Conservation (phyloP, 2,329 filamentous ascomycete genomes). For the Ceratocystis ficicola region DNA sequence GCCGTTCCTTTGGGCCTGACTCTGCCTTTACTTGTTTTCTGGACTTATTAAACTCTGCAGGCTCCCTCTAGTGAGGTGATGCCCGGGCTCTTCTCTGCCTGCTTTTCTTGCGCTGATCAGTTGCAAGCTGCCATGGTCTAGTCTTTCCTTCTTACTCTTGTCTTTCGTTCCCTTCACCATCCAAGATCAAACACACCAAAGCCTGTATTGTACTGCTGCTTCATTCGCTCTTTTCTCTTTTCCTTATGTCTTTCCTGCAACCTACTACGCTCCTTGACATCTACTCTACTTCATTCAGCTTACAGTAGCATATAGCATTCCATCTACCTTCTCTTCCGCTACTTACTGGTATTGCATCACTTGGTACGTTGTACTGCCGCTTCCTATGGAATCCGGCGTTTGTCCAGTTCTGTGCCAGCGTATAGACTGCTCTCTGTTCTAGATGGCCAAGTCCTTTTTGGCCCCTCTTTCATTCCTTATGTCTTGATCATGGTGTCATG, state of each 20-base stretch:
- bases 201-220: not conserved
- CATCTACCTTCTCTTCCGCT: not conserved
- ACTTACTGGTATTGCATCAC: not conserved
- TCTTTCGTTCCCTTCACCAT: not conserved
- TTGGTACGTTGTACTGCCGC: not conserved
- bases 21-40: not conserved
- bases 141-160: constrained; percentile 1
- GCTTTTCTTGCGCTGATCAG: not conserved
- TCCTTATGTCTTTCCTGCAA: not conserved
- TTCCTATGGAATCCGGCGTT: not conserved
- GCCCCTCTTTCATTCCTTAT: not conserved
- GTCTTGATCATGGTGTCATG: not conserved
- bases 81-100: not conserved
- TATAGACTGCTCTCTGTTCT: not conserved
- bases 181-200: not conserved
- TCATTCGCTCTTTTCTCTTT: too few species aligned
- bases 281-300: not conserved
- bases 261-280: not conserved
- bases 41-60: not conserved
- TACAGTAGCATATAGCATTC: not conserved
- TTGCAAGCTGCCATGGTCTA: not conserved
- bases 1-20: not conserved
- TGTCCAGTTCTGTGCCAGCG: not conserved
- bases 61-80: not conserved
- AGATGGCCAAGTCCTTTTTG: not conserved